A percentile compares a stretch with the other conserved stretches of the same genome.
Evolutionary conservation across 2,329 filamentous ascomycete genomes (phyloP).

Genomic region (Emergomyces pasteurianus): DNA sequence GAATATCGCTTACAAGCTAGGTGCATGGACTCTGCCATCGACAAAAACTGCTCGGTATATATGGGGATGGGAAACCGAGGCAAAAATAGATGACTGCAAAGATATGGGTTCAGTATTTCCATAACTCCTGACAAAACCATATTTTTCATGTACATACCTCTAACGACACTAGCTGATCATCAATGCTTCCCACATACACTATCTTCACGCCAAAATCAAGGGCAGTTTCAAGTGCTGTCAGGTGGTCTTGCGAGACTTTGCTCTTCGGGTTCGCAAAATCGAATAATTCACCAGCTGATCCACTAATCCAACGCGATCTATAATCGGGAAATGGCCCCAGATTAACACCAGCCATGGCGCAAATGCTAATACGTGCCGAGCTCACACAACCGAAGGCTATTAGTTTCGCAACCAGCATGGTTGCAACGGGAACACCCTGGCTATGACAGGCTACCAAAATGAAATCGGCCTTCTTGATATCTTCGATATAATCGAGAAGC

Average conservation of each 20-base stretch:
- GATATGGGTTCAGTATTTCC: background rate
- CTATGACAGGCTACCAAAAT: constrained; percentile 89
- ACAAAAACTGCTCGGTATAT: constrained; percentile 95
- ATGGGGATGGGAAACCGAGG: constrained; percentile 76
- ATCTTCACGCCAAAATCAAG: constrained; percentile 71
- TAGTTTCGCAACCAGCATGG: constrained; percentile 86
- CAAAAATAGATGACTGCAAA: constrained; percentile 65
- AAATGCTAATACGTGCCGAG: constrained; percentile 67
- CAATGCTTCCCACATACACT: constrained; percentile 85
- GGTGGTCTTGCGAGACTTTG: constrained; percentile 69
- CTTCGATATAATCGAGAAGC: constrained; percentile 86
- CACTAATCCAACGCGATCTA: constrained; percentile 77
- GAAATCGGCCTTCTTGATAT: constrained; percentile 76
- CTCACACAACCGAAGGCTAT: constrained; percentile 80
- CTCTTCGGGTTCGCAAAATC: constrained; percentile 79
- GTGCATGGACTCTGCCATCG: constrained; percentile 80
- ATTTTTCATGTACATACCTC: constrained; percentile 44
- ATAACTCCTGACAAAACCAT: background rate
- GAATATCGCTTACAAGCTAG: constrained; percentile 57
- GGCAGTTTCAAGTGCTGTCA: constrained; percentile 59
- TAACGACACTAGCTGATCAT: constrained; percentile 89
- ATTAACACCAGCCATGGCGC: constrained; percentile 82
- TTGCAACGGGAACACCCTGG: constrained; percentile 84
- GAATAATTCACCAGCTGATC: constrained; percentile 86
- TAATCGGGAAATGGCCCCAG: constrained; percentile 88